Conservation (phyloP, 2,329 filamentous ascomycete genomes). For the Colletotrichum falcatum region DNA sequence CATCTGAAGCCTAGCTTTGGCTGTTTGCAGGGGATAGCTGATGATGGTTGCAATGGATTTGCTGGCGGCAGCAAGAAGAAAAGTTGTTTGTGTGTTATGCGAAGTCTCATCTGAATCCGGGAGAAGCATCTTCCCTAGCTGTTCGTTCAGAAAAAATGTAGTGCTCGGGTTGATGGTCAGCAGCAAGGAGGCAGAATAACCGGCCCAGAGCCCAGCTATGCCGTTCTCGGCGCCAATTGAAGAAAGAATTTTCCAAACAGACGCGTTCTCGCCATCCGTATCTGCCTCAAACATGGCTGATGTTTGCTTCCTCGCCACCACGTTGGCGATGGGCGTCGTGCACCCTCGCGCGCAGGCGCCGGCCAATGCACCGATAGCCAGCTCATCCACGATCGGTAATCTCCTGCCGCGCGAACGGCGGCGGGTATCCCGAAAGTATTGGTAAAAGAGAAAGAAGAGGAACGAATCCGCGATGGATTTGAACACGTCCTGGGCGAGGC, state of each 20-base stretch:
- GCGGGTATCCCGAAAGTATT: conserved; percentile 52
- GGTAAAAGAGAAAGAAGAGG: conserved; percentile 88
- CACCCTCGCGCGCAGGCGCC: conserved; percentile 80
- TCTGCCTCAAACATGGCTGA: conserved; percentile 53
- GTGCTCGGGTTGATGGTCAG: conserved; percentile 88
- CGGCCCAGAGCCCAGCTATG: conserved; percentile 83
- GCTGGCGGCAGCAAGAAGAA: conserved; percentile 76
- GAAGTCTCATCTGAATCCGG: conserved; percentile 55
- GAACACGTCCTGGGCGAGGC: conserved; percentile 71
- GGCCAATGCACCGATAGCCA: conserved; percentile 78
- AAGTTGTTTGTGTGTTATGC: conserved; percentile 44
- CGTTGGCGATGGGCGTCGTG: conserved; percentile 84
- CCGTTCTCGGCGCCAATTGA: conserved; percentile 78
- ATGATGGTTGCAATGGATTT: conserved; percentile 81
- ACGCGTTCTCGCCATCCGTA: conserved; percentile 47
- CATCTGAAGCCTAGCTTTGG: conserved; percentile 83
- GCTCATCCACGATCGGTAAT: conserved; percentile 76
- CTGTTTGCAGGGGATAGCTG: conserved; percentile 88
- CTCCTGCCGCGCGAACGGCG: conserved; percentile 50
- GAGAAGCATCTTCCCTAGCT: conserved; percentile 72
- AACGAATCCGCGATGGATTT: conserved; percentile 82
- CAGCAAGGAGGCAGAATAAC: conserved; percentile 84
- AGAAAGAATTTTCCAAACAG: conserved; percentile 68
- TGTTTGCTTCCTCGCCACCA: conserved; percentile 86
- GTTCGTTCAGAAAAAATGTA: conserved; percentile 85